These are phyloP conservation scores for Penicillium decumbens DNA, from an alignment of 2,329 filamentous ascomycete genomes.

Conservation along the genomic window DNA sequence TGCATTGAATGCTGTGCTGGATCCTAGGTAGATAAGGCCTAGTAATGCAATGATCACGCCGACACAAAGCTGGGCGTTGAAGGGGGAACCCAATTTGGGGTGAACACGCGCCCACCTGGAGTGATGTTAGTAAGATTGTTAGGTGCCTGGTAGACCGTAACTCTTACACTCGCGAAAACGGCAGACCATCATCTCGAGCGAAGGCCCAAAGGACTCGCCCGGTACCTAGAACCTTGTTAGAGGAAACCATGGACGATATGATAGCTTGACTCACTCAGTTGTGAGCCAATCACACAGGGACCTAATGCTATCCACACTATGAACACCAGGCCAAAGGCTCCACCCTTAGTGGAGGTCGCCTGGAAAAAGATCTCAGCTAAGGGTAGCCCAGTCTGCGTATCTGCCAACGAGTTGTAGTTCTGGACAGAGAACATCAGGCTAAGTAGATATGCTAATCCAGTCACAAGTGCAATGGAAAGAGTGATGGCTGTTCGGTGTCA, in stretches of 20 bases:
- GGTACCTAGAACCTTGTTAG: slow-evolving; percentile 33
- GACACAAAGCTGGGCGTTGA: slow-evolving; percentile 54
- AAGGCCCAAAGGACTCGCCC: slow-evolving; percentile 59
- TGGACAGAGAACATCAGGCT: slow-evolving; percentile 52
- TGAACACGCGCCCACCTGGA: slow-evolving; percentile 46
- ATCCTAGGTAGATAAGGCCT: slow-evolving; percentile 63
- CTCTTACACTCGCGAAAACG: slow-evolving; percentile 27
- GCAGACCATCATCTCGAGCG: slow-evolving; percentile 49
- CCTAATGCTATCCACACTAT: slow-evolving; percentile 34
- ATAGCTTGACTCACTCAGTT: slow-evolving; percentile 35
- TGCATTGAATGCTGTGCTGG: slow-evolving; percentile 62
- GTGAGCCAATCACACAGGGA: slow-evolving; percentile 33
- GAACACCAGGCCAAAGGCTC: slow-evolving; percentile 50
- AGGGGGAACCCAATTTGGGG: slow-evolving; percentile 42
- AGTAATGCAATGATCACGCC: slow-evolving; percentile 51
- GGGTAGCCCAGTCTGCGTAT: slow-evolving; percentile 48
- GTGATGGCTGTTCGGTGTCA: slow-evolving; percentile 36
- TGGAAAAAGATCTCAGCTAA: slow-evolving; percentile 64
- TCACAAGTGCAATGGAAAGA: slow-evolving; percentile 49
- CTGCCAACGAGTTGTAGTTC: slow-evolving; percentile 44
- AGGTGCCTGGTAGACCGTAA: background rate
- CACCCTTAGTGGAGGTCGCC: slow-evolving; percentile 49
- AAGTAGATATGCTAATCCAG: slow-evolving; percentile 49
- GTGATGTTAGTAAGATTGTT: background rate
- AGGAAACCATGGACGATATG: slow-evolving; percentile 19